These are phyloP conservation scores for Diplodia corticola DNA, from an alignment of 2,329 filamentous ascomycete genomes.

Conservation along the genomic window DNA sequence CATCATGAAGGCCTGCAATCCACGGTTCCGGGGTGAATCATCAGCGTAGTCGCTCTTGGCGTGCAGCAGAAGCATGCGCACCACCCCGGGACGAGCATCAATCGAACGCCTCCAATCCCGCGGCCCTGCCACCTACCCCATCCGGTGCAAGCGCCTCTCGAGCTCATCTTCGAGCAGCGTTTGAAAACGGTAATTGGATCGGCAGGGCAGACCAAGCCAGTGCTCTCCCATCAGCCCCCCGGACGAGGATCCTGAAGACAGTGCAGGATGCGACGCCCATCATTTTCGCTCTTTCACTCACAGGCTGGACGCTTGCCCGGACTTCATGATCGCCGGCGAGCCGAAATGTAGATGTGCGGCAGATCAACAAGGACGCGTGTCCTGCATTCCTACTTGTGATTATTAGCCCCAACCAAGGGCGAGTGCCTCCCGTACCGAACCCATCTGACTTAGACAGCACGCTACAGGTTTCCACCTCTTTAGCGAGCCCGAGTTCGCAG, in stretches of 20 bases:
- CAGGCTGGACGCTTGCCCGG: neutral
- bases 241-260: slow-evolving; percentile 2
- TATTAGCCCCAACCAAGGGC: neutral
- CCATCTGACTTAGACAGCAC: neutral
- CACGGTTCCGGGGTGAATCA: neutral
- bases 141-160: neutral
- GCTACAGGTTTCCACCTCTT: neutral
- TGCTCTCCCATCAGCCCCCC: neutral
- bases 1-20: neutral
- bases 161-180: neutral
- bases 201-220: slow-evolving; percentile 14
- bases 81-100: slow-evolving; percentile 2
- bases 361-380: slow-evolving; percentile 13
- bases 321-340: slow-evolving; percentile 6
- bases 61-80: slow-evolving; percentile 13
- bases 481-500: too few relatives aligned
- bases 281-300: neutral
- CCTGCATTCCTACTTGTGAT: neutral
- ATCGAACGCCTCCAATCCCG: neutral
- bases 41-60: slow-evolving; percentile 2
- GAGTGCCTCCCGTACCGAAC: neutral
- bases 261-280: slow-evolving; percentile 1
- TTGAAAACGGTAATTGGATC: slow-evolving; percentile 21
- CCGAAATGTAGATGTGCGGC: slow-evolving; percentile 17
- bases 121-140: neutral